A percentile compares a stretch with the other conserved stretches of the same genome.
Evolutionary conservation across 495 filamentous ascomycete species (phyloP).

Genomic region (Daldinia vernicosa): DNA sequence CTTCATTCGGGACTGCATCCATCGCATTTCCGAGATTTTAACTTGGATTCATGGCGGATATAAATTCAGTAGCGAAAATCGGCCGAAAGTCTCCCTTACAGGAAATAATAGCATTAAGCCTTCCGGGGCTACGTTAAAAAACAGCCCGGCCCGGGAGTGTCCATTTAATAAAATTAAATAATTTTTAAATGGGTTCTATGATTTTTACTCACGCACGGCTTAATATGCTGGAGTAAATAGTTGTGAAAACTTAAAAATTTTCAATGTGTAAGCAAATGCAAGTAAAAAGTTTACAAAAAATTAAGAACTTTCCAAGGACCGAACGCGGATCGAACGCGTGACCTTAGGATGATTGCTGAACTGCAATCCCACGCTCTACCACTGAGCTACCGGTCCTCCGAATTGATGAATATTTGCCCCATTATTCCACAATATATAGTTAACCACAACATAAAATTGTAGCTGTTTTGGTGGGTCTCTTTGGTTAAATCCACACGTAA

Average conservation of each 20-base stretch:
- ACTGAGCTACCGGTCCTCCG: background rate
- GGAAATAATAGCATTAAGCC: background rate
- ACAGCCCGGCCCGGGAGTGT: background rate
- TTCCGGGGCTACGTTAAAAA: background rate
- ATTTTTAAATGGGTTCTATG: too few relatives aligned
- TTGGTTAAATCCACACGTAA: too few relatives aligned
- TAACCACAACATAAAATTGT: background rate
- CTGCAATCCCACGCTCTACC: constrained; percentile 3
- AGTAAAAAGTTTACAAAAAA: too few relatives aligned
- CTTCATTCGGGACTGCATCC: background rate
- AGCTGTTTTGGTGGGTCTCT: background rate
- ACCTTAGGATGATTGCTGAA: background rate
- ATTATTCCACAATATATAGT: background rate
- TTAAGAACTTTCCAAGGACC: background rate
- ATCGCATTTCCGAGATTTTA: background rate
- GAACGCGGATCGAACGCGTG: constrained; percentile 1
- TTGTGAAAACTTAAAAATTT: too few relatives aligned
- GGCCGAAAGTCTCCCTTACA: background rate
- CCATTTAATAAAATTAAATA: too few relatives aligned
- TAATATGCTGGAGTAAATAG: too few relatives aligned
- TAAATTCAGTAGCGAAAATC: background rate
- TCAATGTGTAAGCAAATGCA: too few relatives aligned
- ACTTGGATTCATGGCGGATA: background rate
- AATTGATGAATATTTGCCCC: background rate
- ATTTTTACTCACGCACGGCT: too few relatives aligned